Conservation (phyloP, 306 rosid species). For the Ziziphus jujuba region DNA sequence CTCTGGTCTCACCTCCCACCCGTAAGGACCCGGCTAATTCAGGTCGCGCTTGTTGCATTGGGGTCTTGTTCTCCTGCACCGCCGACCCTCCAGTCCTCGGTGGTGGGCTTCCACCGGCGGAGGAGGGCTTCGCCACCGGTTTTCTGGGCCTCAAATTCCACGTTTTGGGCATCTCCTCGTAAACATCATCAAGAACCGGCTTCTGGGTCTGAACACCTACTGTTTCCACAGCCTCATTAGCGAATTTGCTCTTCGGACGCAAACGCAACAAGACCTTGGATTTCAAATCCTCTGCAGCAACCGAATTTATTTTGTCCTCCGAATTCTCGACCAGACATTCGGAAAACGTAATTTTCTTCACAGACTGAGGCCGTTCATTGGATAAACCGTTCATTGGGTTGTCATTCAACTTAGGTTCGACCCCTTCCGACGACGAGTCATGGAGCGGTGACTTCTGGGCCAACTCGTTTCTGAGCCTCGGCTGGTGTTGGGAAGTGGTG, state of each 20-base stretch:
- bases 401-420: constrained; percentile 4
- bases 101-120: background rate
- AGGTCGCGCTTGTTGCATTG: background rate
- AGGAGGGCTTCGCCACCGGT: constrained; percentile 19
- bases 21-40: background rate
- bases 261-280: constrained; percentile 17
- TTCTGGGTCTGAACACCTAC: background rate
- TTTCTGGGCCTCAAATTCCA: constrained; percentile 47
- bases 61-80: background rate
- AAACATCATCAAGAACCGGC: background rate
- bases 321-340: background rate
- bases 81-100: background rate
- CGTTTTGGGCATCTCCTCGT: constrained; percentile 15
- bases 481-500: background rate
- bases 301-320: background rate
- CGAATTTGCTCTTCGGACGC: background rate
- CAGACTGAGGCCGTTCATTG: background rate
- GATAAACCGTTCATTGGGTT: background rate
- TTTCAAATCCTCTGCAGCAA: background rate
- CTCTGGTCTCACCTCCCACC: background rate
- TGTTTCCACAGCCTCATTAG: background rate
- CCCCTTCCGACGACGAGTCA: background rate
- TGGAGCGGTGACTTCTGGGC: background rate
- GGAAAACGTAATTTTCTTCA: background rate
- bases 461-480: background rate